Base-by-base conservation (phyloP, 2,329 filamentous ascomycete genomes). In the Drechslera avenae region DNA sequence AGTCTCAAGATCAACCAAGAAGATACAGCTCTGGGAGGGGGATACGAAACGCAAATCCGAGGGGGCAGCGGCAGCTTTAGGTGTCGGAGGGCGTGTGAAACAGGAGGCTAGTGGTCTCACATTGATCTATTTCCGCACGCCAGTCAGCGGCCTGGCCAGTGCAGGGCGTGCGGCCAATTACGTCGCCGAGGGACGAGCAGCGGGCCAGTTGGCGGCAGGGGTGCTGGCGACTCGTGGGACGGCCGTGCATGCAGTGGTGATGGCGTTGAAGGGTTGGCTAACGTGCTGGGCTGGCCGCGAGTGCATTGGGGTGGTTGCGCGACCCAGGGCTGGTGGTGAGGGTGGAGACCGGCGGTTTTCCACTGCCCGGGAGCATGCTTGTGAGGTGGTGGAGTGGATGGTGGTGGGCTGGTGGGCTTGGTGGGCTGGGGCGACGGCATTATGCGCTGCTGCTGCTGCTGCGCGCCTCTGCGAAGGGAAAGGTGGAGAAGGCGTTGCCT, bases 41-140 rank as follows among this genome's bases (percentile, higher is more conserved):
- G 66, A 72, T 68, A 62, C 68, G 69, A 73, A 72, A 73, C 69
- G 66, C 63, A 64, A 66, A 62, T 63, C 63, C 62, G 68, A 70
- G 64, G 69, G 71, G 69, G 68, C 66, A 68, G 63, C 59, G 64
- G 68, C 64, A 64, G 61, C 66, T 72, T 73, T 69, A 73, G 69
- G 69, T 72, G 69, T 72, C 64, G 62, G 69, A 72, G 67, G 59
- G 59, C 59, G 65, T 61, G 62, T 73, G 71, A 73, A 73, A 73
- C 71, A 71, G 70, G 69, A 71, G 66, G 36, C 60, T 70, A 65
- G 69, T 59, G 54, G 69, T 72, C 69, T 73, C 64, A 66, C 67
- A 66, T 63, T 61, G 56, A 60, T 67, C 68, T 71, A 72, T 70
- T 70, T 62, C 58, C 54, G 58, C 58, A 53, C 54, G 52, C 62